Conservation (phyloP, 345 rosid genomes). For the Zanthoxylum bungeanum region DNA sequence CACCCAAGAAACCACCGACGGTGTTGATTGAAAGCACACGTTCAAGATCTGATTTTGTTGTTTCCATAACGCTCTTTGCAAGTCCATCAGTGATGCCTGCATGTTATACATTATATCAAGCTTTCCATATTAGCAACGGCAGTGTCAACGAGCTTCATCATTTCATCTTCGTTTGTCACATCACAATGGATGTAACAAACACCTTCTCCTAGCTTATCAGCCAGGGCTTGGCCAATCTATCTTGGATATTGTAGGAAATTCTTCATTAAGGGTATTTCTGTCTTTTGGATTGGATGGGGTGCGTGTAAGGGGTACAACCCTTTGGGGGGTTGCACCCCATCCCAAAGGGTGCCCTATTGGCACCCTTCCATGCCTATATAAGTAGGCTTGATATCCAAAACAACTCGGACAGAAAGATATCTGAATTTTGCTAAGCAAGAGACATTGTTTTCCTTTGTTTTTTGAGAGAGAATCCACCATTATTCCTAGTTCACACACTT, state of each 20-base stretch:
- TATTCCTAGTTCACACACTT: no score
- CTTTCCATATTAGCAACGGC: background rate
- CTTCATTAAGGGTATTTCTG: no score
- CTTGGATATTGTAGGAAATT: background rate
- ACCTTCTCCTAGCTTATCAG: background rate
- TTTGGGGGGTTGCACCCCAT: no score
- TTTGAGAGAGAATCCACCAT: no score
- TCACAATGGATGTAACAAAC: background rate
- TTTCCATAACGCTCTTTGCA: background rate
- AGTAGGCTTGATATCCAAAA: no score
- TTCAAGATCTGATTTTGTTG: background rate
- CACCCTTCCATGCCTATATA: no score
- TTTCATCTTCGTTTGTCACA: background rate
- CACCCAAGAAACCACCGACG: background rate
- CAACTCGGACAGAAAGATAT: no score
- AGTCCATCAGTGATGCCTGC: background rate
- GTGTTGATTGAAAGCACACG: background rate
- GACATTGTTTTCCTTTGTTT: no score
- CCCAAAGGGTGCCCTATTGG: no score
- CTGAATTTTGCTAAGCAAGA: no score
- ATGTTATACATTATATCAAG: background rate
- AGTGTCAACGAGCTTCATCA: background rate
- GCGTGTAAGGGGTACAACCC: no score
- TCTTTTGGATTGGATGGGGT: no score
- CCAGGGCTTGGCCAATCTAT: background rate